A percentile compares a stretch with the other conserved stretches of the same genome.
phyloP scores from a whole-genome alignment of 2,329 filamentous ascomycete species.

The Penicillium sp. region DNA sequence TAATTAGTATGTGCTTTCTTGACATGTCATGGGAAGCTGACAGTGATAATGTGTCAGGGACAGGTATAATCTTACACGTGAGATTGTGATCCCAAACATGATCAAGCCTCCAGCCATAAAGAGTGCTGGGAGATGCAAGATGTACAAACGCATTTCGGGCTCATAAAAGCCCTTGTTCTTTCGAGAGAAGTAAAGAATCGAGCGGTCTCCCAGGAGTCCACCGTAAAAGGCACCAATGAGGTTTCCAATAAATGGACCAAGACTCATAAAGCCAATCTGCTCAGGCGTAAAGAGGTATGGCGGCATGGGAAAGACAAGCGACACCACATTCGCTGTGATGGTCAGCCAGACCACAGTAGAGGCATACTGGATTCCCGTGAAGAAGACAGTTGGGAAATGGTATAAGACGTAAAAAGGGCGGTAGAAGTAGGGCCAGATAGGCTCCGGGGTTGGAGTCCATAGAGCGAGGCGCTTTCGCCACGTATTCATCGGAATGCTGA shows the following conservation, averaged over 20 bases:
- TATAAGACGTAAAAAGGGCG: constrained; percentile 34
- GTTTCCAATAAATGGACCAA: constrained; percentile 43
- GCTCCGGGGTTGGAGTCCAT: constrained; percentile 25
- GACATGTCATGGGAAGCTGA: not conserved
- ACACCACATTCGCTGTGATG: constrained; percentile 32
- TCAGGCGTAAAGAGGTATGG: constrained; percentile 36
- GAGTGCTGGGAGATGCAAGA: constrained; percentile 37
- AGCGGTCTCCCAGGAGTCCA: constrained; percentile 43
- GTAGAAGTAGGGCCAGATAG: constrained; percentile 35
- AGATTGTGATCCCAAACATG: constrained; percentile 44
- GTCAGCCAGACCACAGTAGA: constrained; percentile 41
- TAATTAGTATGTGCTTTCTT: not conserved
- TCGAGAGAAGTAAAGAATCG: constrained; percentile 45
- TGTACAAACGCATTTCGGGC: constrained; percentile 51
- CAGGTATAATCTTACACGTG: constrained; percentile 29
- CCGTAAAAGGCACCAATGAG: constrained; percentile 44
- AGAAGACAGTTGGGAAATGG: constrained; percentile 44
- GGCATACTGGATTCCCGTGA: constrained; percentile 44
- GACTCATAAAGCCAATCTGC: constrained; percentile 36
- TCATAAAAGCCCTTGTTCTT: constrained; percentile 51
- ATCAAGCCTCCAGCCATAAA: constrained; percentile 47
- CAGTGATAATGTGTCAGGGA: not conserved
- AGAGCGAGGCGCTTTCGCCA: constrained; percentile 31
- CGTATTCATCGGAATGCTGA: constrained; percentile 27
- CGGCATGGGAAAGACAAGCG: constrained; percentile 39